Base-by-base conservation (phyloP, 1,284 basidiomycete species). In the Leccinum pachyderme region DNA sequence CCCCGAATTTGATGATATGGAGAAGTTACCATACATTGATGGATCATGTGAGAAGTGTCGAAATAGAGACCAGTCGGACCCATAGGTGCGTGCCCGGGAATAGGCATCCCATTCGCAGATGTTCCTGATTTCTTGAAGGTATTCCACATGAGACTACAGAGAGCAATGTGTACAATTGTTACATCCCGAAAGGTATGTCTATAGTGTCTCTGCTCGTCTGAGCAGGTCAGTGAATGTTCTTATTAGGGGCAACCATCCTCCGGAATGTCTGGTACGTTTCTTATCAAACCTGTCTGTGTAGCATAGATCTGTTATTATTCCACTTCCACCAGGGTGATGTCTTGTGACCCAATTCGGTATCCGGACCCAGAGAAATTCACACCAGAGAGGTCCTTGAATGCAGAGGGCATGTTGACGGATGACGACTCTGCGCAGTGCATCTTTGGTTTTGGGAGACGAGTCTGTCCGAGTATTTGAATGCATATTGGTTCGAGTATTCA, bases 391-490 rank as follows among this genome's bases (percentile, higher is more conserved):
- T 39, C 22, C 37, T 39, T 39, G 18, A 18, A 22, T 22, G 37
- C 18, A 7, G 37, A 39, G 2, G 37, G 37, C 9, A 39, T 39
- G 37, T 39, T 39, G 37, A 39, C 37, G 5, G 37, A 39, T 2
- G 37, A 39, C 12, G 37, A 39, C 22, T 18, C 37, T 5, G 37
- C 37, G 11, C 37, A 39, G 11, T 39, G 22, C 11, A 39, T 39
- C 37, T 39, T 39, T 39, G 37, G 37, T 5, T 39, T 39, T 22
- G 37, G 37, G 37, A 39, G 37, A 39, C 37, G 37, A 22, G 6
- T 39, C 37, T 39, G 37, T 39, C 37, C 37, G 18, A 18, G 66
- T 57, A 13, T 24, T 24, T 27, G 24, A 15, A 39, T 39, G 1
- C 35, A 18, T 39, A 18, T 18, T 18, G 18, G 18, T 18, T 6